Evolutionary conservation across 1,284 basidiomycete species (phyloP).

Genomic region (Albatrellus sp.): DNA sequence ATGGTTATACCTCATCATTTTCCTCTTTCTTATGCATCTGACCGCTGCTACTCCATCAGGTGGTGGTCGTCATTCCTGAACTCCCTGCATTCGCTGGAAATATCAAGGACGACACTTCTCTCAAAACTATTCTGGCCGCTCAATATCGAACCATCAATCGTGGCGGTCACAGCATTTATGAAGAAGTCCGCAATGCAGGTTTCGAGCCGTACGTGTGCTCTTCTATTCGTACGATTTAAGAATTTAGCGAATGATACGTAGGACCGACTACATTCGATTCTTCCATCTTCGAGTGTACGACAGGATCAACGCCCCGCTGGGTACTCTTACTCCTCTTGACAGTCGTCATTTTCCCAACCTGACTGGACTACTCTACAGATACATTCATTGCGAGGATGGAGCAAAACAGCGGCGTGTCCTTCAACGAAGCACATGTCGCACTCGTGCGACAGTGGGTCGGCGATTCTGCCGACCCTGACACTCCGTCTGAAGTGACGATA

Average conservation of each 20-base stretch:
- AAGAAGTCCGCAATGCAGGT: constrained; percentile 67
- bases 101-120: constrained; percentile 54
- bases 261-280: constrained; percentile 72
- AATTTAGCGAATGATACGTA: constrained; percentile 17
- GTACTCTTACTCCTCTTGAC: constrained; percentile 17
- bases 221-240: neutral
- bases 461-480: constrained; percentile 21
- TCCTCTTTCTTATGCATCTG: no score
- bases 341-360: neutral
- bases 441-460: constrained; percentile 76
- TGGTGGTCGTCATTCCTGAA: constrained; percentile 75
- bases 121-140: constrained; percentile 76
- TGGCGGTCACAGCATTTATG: constrained; percentile 79
- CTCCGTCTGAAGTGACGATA: constrained; percentile 39
- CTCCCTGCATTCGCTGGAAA: constrained; percentile 76
- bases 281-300: constrained; percentile 88
- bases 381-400: constrained; percentile 63
- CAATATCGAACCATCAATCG: constrained; percentile 82
- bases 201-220: constrained; percentile 60
- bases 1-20: constrained; percentile 31
- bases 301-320: constrained; percentile 73
- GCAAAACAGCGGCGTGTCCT: constrained; percentile 62
- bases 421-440: constrained; percentile 79
- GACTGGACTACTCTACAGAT: constrained; percentile 17
- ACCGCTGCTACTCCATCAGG: constrained; percentile 18